phyloP scores from a whole-genome alignment of 2,329 filamentous ascomycete genomes.

The Chrysoporthe puriensis region DNA sequence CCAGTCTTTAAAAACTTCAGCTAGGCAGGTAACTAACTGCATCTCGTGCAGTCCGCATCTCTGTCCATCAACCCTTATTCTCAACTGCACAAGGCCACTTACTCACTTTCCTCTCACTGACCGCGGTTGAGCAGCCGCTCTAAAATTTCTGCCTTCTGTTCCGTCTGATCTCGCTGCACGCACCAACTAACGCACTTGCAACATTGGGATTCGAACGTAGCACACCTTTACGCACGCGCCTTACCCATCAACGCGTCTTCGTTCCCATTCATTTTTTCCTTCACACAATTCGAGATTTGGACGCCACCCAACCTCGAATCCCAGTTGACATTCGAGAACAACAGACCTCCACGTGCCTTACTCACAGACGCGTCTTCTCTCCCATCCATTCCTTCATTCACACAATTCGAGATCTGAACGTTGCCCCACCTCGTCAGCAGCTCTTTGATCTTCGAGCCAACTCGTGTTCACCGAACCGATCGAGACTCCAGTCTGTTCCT shows the following conservation, averaged over 20 bases:
- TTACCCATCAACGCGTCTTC: neutral
- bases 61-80: neutral
- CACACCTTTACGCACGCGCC: neutral
- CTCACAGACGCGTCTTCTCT: neutral
- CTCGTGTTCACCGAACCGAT: too few species aligned
- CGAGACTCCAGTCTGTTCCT: too few species aligned
- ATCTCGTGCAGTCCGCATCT: neutral
- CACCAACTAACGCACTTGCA: neutral
- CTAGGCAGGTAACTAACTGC: neutral
- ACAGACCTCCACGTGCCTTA: neutral
- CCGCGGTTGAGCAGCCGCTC: neutral
- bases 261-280: too few species aligned
- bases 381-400: too few species aligned
- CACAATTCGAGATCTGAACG: too few species aligned
- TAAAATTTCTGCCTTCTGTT: neutral
- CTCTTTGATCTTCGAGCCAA: neutral
- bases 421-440: too few species aligned
- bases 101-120: neutral
- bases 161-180: neutral
- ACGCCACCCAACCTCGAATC: too few species aligned
- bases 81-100: neutral
- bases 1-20: too few species aligned
- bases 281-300: too few species aligned
- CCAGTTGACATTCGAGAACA: neutral
- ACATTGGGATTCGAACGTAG: neutral